These are phyloP conservation scores for Alliaria petiolata DNA, from an alignment of 345 rosid genomes.

Conservation along the genomic window DNA sequence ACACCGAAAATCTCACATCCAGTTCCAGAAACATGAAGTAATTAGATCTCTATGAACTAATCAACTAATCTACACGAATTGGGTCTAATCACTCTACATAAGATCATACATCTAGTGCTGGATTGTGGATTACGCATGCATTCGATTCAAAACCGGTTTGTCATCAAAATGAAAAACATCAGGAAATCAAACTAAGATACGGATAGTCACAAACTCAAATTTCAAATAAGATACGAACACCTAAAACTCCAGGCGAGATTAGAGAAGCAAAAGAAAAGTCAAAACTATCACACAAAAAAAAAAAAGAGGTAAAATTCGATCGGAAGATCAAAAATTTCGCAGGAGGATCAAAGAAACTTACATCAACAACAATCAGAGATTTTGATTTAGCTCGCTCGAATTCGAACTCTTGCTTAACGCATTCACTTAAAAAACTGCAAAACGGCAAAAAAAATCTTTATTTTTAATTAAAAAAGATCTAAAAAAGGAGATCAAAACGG, in stretches of 20 bases:
- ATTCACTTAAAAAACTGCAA: constrained; percentile 27
- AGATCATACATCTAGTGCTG: background rate
- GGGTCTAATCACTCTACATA: background rate
- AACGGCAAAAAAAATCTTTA: too few relatives aligned
- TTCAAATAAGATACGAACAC: background rate
- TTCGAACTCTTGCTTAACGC: constrained; percentile 25
- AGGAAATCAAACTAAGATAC: background rate
- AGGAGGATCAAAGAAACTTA: constrained; percentile 14
- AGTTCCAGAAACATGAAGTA: background rate
- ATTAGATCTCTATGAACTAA: background rate
- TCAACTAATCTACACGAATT: background rate
- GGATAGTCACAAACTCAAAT: background rate
- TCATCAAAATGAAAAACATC: background rate
- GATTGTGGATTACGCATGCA: constrained; percentile 18
- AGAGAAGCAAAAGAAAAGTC: constrained; percentile 15
- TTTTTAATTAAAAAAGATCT: constrained; percentile 7
- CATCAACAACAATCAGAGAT: constrained; percentile 18
- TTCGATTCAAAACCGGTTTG: background rate
- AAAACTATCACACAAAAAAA: background rate
- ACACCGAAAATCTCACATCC: background rate
- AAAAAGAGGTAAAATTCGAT: background rate
- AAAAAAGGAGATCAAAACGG: constrained; percentile 7
- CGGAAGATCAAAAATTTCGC: background rate
- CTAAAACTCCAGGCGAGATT: constrained; percentile 10
- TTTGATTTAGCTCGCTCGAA: constrained; percentile 10